These are phyloP conservation scores for Boletellus emodensis DNA, from an alignment of 768 basidiomycete genomes.

Conservation along the genomic window DNA sequence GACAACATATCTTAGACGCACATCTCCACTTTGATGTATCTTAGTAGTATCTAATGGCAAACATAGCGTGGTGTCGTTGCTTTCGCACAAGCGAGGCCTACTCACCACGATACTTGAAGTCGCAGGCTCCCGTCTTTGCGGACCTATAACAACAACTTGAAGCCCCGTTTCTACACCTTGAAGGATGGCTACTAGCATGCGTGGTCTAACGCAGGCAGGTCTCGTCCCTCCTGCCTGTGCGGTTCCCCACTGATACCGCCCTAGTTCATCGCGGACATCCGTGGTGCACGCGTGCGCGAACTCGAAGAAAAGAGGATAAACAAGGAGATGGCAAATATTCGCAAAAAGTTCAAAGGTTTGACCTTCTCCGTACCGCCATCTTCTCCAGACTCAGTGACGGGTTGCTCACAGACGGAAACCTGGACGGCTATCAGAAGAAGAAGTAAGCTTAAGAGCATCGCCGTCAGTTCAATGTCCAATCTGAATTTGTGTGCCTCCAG, in stretches of 20 bases:
- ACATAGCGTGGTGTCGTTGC: not conserved
- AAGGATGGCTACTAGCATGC: constrained; percentile 84
- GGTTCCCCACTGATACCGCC: constrained; percentile 5
- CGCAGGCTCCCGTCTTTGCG: too few species aligned
- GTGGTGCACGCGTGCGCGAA: constrained; percentile 93
- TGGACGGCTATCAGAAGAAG: constrained; percentile 91
- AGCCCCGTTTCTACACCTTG: not conserved
- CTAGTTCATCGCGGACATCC: constrained; percentile 98
- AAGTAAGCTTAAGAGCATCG: constrained; percentile 50
- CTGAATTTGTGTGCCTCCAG: constrained; percentile 35
- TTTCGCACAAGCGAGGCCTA: constrained; percentile 7
- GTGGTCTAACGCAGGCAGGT: constrained; percentile 86
- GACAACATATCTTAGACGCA: constrained; percentile 13
- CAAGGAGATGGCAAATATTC: constrained; percentile 99
- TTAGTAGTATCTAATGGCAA: constrained; percentile 6
- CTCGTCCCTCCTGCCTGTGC: not conserved
- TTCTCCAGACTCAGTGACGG: constrained; percentile 1
- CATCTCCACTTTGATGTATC: constrained; percentile 15
- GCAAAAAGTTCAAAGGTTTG: constrained; percentile 96
- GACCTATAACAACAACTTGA: not conserved
- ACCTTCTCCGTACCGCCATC: constrained; percentile 5
- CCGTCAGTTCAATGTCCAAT: constrained; percentile 9
- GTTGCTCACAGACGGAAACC: constrained; percentile 62
- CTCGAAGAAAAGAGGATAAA: constrained; percentile 98
- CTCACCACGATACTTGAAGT: too few species aligned